A percentile compares a stretch with the other conserved stretches of the same genome.
Evolutionary conservation across 2,329 filamentous ascomycete species (phyloP).

Genomic region (Venturia effusa): DNA sequence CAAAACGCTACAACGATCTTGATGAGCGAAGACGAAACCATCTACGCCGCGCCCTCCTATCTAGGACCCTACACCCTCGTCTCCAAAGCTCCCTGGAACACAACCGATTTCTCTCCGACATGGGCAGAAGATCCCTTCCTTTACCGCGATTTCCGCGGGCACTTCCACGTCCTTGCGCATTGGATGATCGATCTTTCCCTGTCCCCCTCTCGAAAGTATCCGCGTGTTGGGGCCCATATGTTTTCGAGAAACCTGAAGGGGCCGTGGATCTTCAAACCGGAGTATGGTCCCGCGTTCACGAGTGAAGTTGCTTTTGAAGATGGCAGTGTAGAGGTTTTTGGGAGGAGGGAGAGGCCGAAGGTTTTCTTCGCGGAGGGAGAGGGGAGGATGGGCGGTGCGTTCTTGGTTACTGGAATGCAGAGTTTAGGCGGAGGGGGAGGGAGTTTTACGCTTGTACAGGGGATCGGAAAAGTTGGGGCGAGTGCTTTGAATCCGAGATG

Average conservation of each 20-base stretch:
- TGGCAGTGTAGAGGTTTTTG: background rate
- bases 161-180: background rate
- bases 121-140: background rate
- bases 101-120: background rate
- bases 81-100: background rate
- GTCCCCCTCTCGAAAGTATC: background rate
- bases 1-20: background rate
- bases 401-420: background rate
- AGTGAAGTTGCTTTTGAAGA: background rate
- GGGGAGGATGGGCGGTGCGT: background rate
- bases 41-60: background rate
- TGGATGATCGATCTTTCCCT: background rate
- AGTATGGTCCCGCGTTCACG: background rate
- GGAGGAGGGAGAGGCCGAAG: background rate
- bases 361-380: background rate
- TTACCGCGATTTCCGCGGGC: background rate
- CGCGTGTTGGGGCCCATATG: background rate
- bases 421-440: background rate
- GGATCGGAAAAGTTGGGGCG: background rate
- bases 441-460: background rate
- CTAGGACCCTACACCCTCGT: background rate
- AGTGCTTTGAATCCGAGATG: no score
- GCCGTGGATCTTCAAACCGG: background rate
- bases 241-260: background rate
- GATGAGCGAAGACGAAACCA: background rate